These are phyloP conservation scores for Ceratobasidium sp. DNA, from an alignment of 1,284 basidiomycete species.

Conservation along the genomic window DNA sequence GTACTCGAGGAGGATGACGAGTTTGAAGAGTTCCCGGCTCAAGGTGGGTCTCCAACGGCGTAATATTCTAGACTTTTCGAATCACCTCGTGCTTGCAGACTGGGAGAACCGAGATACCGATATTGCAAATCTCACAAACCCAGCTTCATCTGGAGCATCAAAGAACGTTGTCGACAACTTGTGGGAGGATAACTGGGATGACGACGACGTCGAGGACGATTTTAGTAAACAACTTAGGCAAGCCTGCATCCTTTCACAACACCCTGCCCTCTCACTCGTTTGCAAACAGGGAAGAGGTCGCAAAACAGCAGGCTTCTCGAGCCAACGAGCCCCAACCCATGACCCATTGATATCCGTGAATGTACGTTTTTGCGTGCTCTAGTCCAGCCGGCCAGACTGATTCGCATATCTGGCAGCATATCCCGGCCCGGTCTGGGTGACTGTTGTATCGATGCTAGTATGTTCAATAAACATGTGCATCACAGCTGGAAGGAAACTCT, in stretches of 20 bases:
- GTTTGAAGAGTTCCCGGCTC: slow-evolving; percentile 82
- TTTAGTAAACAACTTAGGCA: slow-evolving; percentile 96
- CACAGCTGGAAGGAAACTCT: neutral
- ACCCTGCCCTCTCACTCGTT: neutral
- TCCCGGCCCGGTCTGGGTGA: neutral
- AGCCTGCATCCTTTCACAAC: slow-evolving; percentile 51
- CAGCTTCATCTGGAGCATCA: slow-evolving; percentile 64
- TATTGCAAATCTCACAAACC: slow-evolving; percentile 70
- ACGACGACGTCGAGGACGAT: slow-evolving; percentile 98
- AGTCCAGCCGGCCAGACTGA: neutral
- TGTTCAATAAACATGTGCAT: slow-evolving; percentile 29
- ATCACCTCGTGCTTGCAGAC: slow-evolving; percentile 62
- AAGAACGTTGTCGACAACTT: slow-evolving; percentile 84
- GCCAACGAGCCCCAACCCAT: slow-evolving; percentile 39
- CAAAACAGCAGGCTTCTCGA: slow-evolving; percentile 40
- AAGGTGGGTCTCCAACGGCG: slow-evolving; percentile 64
- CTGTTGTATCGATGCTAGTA: neutral
- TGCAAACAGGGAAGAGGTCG: slow-evolving; percentile 32
- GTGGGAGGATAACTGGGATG: slow-evolving; percentile 99
- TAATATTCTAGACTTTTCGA: slow-evolving; percentile 5
- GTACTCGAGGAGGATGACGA: slow-evolving; percentile 87
- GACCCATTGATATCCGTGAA: slow-evolving; percentile 33
- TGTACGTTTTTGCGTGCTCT: slow-evolving; percentile 9
- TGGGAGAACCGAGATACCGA: slow-evolving; percentile 89
- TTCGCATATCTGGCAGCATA: neutral